Evolutionary conservation across 2,329 filamentous ascomycete species (phyloP), one percentile per base, ranked within the genome.

Genomic region (Atkinsonella texensis): DNA sequence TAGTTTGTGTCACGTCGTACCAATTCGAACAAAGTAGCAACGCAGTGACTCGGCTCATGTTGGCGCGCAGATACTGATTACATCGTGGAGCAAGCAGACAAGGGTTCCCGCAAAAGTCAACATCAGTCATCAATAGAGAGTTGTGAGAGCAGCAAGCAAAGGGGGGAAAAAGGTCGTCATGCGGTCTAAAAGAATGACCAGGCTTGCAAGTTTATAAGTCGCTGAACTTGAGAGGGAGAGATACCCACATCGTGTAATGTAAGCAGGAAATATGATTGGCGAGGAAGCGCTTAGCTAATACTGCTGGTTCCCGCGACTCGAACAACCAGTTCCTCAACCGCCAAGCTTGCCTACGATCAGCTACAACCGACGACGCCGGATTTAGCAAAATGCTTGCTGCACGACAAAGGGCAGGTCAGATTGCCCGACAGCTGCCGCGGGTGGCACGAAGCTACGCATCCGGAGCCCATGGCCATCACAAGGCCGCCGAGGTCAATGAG

Each of bases 371-470:
- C 62, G 60, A 60, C 58, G 53, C 54, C 57, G 57, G 58, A 53
- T 53, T 56, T 56, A 57, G 57, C 60, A 67, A 58, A 52, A 71
- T 71, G 69, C 62, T 69, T 59, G 66, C 67, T 57, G 66, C 68
- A 65, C 70, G 73, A 68, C 71, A 71, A 61, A 68, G 72, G 66
- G 70, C 63, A 63, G 65, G 63, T 62, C 62, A 60, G 48, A 54
- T 65, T 44, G 66, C 66, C 54, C 64, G 67, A 53, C 65, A 65
- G 58, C 61, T 69, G 55, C 64, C 65, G 59, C 62, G 66, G 53
- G 60, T 63, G 56, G 64, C 69, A 57, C 73, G 76, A 61, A 69
- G 69, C 54, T 80, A 80, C 63, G 77, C 76, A 58, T 80, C 76
- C 62, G 71, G 74, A 57, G 68, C 69, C 63, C 75, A 77, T 59